Evolutionary conservation across 2,329 filamentous ascomycete genomes (phyloP).

Genomic region (Parafenestella ontariensis): DNA sequence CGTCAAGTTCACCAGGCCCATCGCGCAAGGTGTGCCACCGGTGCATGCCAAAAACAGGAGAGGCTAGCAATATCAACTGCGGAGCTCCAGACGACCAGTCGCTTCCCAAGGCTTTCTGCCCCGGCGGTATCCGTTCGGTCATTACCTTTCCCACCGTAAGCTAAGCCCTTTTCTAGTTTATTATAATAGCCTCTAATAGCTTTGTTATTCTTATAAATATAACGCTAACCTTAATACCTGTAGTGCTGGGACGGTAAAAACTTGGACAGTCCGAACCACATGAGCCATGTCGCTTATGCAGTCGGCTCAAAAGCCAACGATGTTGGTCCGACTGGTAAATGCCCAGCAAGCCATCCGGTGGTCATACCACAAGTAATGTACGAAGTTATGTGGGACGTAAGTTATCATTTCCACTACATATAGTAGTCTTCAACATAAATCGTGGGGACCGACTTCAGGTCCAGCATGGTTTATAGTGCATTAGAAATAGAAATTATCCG

Average conservation of each 20-base stretch:
- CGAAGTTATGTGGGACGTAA: constrained; percentile 40
- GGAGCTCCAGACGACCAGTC: constrained; percentile 26
- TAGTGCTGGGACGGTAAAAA: constrained; percentile 71
- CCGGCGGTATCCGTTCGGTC: constrained; percentile 65
- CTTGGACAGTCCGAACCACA: constrained; percentile 65
- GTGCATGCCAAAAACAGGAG: constrained; percentile 30
- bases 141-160: constrained; percentile 77
- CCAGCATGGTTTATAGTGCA: no score
- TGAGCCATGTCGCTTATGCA: constrained; percentile 67
- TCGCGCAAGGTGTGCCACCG: constrained; percentile 34
- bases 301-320: constrained; percentile 22
- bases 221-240: no score
- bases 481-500: no score
- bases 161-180: no score
- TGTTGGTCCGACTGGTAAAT: constrained; percentile 36
- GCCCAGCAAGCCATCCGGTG: constrained; percentile 34
- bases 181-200: no score
- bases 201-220: no score
- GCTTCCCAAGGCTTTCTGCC: constrained; percentile 54
- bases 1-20: constrained; percentile 15
- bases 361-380: constrained; percentile 41
- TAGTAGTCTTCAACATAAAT: not conserved
- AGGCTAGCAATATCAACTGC: constrained; percentile 32
- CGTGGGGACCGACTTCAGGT: no score
- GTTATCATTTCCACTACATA: not conserved